Conservation (phyloP, 495 filamentous ascomycete species). For the Hypoxylon fragiforme region DNA sequence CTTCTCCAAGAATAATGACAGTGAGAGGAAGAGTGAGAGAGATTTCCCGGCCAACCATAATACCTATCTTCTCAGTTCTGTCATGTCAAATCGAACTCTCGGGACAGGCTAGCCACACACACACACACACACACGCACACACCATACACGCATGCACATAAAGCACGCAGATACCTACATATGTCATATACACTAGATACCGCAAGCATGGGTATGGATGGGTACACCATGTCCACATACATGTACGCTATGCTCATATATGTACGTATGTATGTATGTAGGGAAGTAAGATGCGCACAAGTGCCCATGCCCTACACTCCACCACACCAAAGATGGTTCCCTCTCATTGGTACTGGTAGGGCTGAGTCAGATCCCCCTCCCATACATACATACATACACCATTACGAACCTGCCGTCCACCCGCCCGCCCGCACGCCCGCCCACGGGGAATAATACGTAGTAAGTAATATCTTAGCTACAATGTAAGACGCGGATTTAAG, state of each 20-base stretch:
- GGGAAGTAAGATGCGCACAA: not conserved
- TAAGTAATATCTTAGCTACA: no score
- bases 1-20: not conserved
- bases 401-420: not conserved
- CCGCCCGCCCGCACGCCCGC: no score
- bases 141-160: no score
- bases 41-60: no score
- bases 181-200: no score
- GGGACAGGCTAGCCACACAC: not conserved
- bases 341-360: slow-evolving; percentile 29
- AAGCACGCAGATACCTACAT: no score
- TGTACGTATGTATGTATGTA: no score
- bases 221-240: no score
- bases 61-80: no score
- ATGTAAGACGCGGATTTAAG: no score
- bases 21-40: not conserved
- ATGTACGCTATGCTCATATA: no score
- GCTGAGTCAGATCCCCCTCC: slow-evolving; percentile 27
- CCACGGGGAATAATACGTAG: not conserved
- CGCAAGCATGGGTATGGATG: not conserved
- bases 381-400: not conserved
- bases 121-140: not conserved
- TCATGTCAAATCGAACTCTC: not conserved
- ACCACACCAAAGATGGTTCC: slow-evolving; percentile 14
- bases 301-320: not conserved